Conservation (phyloP, 1,284 basidiomycete genomes). For the Hypsizygus ulmarius region DNA sequence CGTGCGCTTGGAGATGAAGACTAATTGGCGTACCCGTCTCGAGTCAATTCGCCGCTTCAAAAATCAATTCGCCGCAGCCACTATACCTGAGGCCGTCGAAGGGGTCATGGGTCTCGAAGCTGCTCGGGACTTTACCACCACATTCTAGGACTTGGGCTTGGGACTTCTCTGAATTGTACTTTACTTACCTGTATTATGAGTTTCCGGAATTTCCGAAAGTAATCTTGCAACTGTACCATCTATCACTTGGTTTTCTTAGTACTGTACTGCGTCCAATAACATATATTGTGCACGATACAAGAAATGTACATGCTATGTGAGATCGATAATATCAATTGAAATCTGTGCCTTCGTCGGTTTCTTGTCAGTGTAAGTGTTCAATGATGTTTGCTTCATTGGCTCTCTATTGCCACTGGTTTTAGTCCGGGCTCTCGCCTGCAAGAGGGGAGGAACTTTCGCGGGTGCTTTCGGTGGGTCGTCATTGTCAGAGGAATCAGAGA, state of each 20-base stretch:
- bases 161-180: not conserved
- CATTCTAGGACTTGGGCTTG: constrained; percentile 23
- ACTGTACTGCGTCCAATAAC: not conserved
- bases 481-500: constrained; percentile 22
- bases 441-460: constrained; percentile 12
- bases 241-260: not conserved
- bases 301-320: constrained; percentile 8
- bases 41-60: constrained; percentile 70
- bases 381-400: constrained; percentile 5
- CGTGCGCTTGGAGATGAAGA: constrained; percentile 73
- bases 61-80: constrained; percentile 31
- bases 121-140: constrained; percentile 51
- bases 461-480: constrained; percentile 1
- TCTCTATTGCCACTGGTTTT: not conserved
- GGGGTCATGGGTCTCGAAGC: constrained; percentile 46
- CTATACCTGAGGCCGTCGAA: constrained; percentile 26
- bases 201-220: not conserved
- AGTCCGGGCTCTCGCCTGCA: constrained; percentile 16
- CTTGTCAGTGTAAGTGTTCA: constrained; percentile 3
- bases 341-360: not conserved
- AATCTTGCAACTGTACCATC: constrained; percentile 5
- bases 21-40: constrained; percentile 84
- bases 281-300: not conserved
- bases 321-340: constrained; percentile 19
- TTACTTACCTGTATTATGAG: constrained; percentile 2